Conservation (phyloP, 768 basidiomycete genomes). For the Suillus fuscotomentosus region DNA sequence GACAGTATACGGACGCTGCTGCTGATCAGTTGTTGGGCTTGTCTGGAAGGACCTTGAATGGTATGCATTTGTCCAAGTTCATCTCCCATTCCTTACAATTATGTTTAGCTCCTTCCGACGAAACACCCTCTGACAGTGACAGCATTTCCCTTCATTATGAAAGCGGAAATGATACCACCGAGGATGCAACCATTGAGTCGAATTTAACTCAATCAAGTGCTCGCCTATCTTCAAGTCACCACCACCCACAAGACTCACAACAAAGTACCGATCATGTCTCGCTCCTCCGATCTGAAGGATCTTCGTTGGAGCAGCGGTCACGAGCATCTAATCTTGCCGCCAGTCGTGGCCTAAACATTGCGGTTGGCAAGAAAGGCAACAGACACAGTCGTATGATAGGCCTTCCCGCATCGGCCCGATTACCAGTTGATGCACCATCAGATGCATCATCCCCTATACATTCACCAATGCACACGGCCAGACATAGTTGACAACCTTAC, state of each 20-base stretch:
- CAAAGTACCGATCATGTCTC: slow-evolving; percentile 15
- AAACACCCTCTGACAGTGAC: slow-evolving; percentile 66
- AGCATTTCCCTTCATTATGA: slow-evolving; percentile 67
- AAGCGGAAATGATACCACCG: slow-evolving; percentile 72
- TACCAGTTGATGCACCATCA: slow-evolving; percentile 11
- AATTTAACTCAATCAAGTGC: slow-evolving; percentile 39
- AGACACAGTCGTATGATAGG: slow-evolving; percentile 65
- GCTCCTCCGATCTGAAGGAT: slow-evolving; percentile 23
- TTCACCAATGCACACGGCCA: slow-evolving; percentile 24
- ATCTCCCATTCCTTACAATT: slow-evolving; percentile 9
- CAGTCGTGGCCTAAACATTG: slow-evolving; percentile 68
- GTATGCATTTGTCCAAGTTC: slow-evolving; percentile 41
- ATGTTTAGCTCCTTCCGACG: slow-evolving; percentile 47
- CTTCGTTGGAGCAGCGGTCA: slow-evolving; percentile 37
- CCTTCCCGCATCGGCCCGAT: slow-evolving; percentile 49
- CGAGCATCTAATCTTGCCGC: slow-evolving; percentile 63
- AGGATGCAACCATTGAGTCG: slow-evolving; percentile 51
- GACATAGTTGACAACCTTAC: slow-evolving; percentile 17
- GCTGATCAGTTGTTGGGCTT: slow-evolving; percentile 83
- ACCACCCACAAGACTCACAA: slow-evolving; percentile 37
- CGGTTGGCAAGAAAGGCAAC: slow-evolving; percentile 55
- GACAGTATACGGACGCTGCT: slow-evolving; percentile 79
- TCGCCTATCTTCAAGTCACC: slow-evolving; percentile 31
- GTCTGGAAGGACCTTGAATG: slow-evolving; percentile 61
- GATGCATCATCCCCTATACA: slow-evolving; percentile 9